These are phyloP conservation scores for Psilocybe subaeruginosa DNA, from an alignment of 768 basidiomycete species.

Conservation along the genomic window DNA sequence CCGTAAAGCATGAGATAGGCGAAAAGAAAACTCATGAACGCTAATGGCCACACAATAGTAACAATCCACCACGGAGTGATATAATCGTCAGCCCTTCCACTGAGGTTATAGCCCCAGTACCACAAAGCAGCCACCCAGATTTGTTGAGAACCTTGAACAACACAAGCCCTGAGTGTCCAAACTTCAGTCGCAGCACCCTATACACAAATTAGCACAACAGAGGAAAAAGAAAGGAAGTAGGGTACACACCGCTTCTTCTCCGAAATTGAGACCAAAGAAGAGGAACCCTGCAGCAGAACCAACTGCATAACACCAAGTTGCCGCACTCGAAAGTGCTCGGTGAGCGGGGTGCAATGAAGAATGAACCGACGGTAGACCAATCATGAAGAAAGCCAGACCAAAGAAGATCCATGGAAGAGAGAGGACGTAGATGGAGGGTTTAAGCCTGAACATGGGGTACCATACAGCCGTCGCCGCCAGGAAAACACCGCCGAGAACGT, in stretches of 20 bases:
- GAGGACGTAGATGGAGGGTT: slow-evolving; percentile 86
- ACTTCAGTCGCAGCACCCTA: slow-evolving; percentile 94
- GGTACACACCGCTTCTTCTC: slow-evolving; percentile 84
- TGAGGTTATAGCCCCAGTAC: slow-evolving; percentile 92
- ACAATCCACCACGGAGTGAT: slow-evolving; percentile 86
- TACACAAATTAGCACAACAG: slow-evolving; percentile 12
- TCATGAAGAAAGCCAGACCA: slow-evolving; percentile 87
- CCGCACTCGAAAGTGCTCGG: slow-evolving; percentile 68
- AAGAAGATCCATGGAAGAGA: slow-evolving; percentile 92
- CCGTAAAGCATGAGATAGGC: slow-evolving; percentile 86
- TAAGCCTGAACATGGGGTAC: slow-evolving; percentile 88
- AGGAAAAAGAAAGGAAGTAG: background rate
- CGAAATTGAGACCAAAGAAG: slow-evolving; percentile 96
- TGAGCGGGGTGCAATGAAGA: slow-evolving; percentile 62
- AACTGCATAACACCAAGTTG: slow-evolving; percentile 90
- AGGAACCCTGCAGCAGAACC: slow-evolving; percentile 93
- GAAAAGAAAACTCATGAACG: slow-evolving; percentile 75
- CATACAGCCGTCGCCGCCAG: slow-evolving; percentile 83
- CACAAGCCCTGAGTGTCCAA: slow-evolving; percentile 88
- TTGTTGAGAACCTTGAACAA: slow-evolving; percentile 95
- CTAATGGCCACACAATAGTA: slow-evolving; percentile 79
- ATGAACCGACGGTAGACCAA: slow-evolving; percentile 82
- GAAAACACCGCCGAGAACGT: slow-evolving; percentile 90
- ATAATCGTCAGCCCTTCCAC: slow-evolving; percentile 51
- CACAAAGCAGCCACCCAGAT: slow-evolving; percentile 95